A percentile compares a stretch with the other conserved stretches of the same genome.
Conservation (phyloP, 2,329 filamentous ascomycete species). For the Colletotrichum neosansevieriae region DNA sequence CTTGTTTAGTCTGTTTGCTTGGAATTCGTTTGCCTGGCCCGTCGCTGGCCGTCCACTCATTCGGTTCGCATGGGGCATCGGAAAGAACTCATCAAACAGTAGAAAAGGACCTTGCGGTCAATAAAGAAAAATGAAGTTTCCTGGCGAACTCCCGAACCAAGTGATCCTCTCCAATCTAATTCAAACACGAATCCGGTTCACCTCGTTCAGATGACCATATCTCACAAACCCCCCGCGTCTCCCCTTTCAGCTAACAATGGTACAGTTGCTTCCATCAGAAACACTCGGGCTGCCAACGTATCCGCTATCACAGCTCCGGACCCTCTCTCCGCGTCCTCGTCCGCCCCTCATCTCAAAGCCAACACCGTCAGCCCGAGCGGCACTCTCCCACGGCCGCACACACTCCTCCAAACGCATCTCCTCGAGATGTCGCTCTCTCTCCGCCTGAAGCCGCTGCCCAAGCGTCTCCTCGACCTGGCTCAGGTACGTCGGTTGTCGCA, state of each 20-base stretch:
- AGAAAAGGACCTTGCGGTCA: not conserved
- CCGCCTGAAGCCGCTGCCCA: constrained; percentile 31
- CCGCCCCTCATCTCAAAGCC: constrained; percentile 4
- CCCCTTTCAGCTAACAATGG: constrained; percentile 21
- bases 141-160: not conserved
- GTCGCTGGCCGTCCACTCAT: not conserved
- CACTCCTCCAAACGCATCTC: constrained; percentile 25
- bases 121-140: not conserved
- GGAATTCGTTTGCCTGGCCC: not conserved
- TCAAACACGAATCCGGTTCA: not conserved
- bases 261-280: constrained; percentile 20
- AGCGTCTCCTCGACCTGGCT: constrained; percentile 40
- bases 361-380: not conserved
- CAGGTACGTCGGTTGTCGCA: not conserved
- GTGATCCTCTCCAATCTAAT: constrained; percentile 13
- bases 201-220: not conserved
- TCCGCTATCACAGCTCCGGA: constrained; percentile 39
- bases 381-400: constrained; percentile 18
- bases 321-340: not conserved
- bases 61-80: no score
- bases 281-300: constrained; percentile 29
- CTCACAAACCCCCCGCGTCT: not conserved
- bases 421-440: constrained; percentile 28
- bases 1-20: not conserved
- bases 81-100: no score